phyloP scores from a whole-genome alignment of 768 basidiomycete genomes.

The Auriscalpium vulgare region DNA sequence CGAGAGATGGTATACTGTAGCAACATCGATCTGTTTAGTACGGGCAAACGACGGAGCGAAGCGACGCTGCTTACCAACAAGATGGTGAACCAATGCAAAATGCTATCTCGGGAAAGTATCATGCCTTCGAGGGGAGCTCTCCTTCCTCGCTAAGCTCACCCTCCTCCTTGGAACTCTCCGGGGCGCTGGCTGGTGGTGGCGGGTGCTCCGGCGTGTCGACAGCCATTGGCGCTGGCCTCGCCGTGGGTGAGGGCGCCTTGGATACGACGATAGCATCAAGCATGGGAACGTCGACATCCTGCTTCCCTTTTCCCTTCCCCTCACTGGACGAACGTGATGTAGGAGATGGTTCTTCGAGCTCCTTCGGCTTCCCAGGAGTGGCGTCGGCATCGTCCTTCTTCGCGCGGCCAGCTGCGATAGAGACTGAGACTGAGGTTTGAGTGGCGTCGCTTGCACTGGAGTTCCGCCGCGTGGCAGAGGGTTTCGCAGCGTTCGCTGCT shows the following conservation, averaged over 20 bases:
- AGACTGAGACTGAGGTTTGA: slow-evolving; percentile 14
- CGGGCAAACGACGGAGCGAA: too few relatives aligned
- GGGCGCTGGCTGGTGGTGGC: neutral
- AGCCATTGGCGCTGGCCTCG: too few relatives aligned
- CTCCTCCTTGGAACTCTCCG: slow-evolving; percentile 3
- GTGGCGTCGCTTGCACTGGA: slow-evolving; percentile 16
- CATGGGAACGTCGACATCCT: neutral
- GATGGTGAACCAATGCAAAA: too few relatives aligned
- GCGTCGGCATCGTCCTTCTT: slow-evolving; percentile 8
- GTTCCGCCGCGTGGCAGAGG: slow-evolving; percentile 6
- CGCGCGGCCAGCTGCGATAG: slow-evolving; percentile 12
- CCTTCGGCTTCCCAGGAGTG: slow-evolving; percentile 4
- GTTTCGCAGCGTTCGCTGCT: slow-evolving; percentile 8
- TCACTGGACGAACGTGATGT: neutral
- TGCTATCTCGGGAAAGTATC: neutral
- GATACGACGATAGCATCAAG: too few relatives aligned
- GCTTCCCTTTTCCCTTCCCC: neutral
- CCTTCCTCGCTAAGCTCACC: slow-evolving; percentile 9
- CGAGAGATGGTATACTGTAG: too few relatives aligned
- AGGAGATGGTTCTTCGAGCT: neutral
- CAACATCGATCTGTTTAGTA: too few relatives aligned
- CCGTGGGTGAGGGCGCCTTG: too few relatives aligned
- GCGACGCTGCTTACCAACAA: too few relatives aligned
- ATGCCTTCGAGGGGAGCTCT: neutral
- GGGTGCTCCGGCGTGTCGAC: too few relatives aligned